Percentiles rank a stretch among this genome's conserved stretches.
Conservation (phyloP, 169 alveolate genomes). For the Amoebophrya sp. region DNA sequence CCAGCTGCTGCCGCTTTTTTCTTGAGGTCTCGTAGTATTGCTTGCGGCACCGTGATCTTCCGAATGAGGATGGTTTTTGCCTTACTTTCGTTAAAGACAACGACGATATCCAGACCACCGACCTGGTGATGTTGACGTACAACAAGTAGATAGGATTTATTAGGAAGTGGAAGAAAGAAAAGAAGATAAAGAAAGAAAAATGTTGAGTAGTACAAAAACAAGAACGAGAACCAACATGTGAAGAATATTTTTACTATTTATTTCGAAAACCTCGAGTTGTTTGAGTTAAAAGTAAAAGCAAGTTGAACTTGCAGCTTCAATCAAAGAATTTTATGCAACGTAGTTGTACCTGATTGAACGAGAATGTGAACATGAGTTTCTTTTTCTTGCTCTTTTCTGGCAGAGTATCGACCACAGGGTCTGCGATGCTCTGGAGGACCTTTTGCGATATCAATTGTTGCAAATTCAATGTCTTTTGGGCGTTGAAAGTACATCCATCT, state of each 20-base stretch:
- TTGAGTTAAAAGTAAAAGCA: too few relatives aligned
- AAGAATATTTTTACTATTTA: too few relatives aligned
- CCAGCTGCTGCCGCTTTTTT: not conserved
- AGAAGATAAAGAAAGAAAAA: too few relatives aligned
- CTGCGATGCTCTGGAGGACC: not conserved
- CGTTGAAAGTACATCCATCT: not conserved
- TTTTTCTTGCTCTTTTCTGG: not conserved
- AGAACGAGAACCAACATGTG: too few relatives aligned
- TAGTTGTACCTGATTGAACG: constrained; percentile 5
- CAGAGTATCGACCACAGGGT: not conserved
- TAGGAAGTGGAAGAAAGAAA: too few relatives aligned
- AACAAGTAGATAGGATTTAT: too few relatives aligned
- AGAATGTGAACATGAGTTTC: not conserved
- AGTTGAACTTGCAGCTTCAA: too few relatives aligned
- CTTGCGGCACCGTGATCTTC: not conserved
- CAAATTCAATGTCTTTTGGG: not conserved
- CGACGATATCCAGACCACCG: not conserved
- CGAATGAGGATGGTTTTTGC: not conserved
- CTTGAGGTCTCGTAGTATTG: not conserved
- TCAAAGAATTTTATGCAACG: too few relatives aligned
- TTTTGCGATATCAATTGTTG: not conserved
- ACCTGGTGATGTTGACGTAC: too few relatives aligned
- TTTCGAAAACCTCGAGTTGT: too few relatives aligned
- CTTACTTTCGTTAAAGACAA: not conserved
- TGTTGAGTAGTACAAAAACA: too few relatives aligned